Base-by-base conservation (phyloP, 495 filamentous ascomycete species). In the Penicillium taxi region DNA sequence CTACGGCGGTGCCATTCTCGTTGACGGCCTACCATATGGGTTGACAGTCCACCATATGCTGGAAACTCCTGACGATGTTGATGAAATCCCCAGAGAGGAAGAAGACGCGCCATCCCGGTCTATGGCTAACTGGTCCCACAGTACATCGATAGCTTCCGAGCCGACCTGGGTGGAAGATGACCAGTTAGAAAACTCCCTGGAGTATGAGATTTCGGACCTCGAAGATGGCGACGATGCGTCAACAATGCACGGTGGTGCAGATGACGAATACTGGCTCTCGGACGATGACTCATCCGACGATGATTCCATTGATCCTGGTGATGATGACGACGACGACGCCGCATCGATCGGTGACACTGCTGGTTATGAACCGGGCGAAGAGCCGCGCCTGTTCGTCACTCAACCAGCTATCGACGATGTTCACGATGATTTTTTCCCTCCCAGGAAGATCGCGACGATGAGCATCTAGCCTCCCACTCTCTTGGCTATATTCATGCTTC, bases 1-100 rank as follows among this genome's bases (percentile, higher is more conserved):
- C 7, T 88, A 89, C 55, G 90, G 90, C 4, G 90, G 90, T 9
- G 68, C 94, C 1, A 74, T 96, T 26, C 62, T 91, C 6, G 78
- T 95, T 5, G 86, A 96, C 55, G 77, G 81, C 35, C 74, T 81
- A 44, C 76, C 82, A 1, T 91, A 85, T 52, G 90, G 89, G 6
- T 86, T 96, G 81, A 94, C 83, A 12, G 90, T 96, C 2, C 90
- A 96, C 46, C 90, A 96, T 54, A 85, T 96, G 78, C 71, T 96
- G 1, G 90, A 96, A 46, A 76, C 82, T 11, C 83, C 82, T 4
- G 73, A 80, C 11, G 74, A 77, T 26, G 73, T 79, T 28, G 59
- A 54, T 11, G 29, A 30, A 9, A 58, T 48, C 4, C 11, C 5
- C 11, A 6, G 21, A 2, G 32, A 56, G 21, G 52, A 63, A 20